Conservation (phyloP, 805 yeast genomes). For the Dipodascus geniculatus region DNA sequence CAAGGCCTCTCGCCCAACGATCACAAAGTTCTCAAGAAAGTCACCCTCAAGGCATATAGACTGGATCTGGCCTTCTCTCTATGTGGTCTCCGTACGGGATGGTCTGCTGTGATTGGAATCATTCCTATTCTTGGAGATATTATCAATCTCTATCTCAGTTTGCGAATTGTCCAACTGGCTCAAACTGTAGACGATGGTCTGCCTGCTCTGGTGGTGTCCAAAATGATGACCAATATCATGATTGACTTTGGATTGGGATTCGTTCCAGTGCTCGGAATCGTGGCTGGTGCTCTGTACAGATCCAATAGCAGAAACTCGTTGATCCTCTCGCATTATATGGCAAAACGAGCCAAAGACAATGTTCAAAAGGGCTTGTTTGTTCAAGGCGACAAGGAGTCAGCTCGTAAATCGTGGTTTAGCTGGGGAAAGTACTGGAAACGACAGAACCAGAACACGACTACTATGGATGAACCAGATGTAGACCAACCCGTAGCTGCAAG, state of each 20-base stretch:
- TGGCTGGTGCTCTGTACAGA: slow-evolving; percentile 59
- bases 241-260: slow-evolving; percentile 63
- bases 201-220: slow-evolving; percentile 40
- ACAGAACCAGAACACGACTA: not conserved
- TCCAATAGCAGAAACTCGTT: slow-evolving; percentile 65
- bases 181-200: slow-evolving; percentile 51
- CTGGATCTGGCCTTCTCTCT: slow-evolving; percentile 54
- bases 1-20: slow-evolving; percentile 45
- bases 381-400: not conserved
- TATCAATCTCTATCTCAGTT: slow-evolving; percentile 40
- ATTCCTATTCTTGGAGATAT: slow-evolving; percentile 56
- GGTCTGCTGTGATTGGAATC: slow-evolving; percentile 57
- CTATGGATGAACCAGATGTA: not conserved
- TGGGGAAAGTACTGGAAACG: slow-evolving; percentile 1
- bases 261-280: slow-evolving; percentile 67
- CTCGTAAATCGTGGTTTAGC: not conserved
- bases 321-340: slow-evolving; percentile 46
- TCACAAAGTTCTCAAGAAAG: slow-evolving; percentile 34
- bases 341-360: slow-evolving; percentile 12
- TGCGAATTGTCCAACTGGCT: slow-evolving; percentile 31
- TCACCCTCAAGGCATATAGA: slow-evolving; percentile 50
- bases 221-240: slow-evolving; percentile 49
- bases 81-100: slow-evolving; percentile 57
- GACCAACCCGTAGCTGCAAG: no score
- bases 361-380: not conserved